phyloP scores from a whole-genome alignment of 345 rosid species.

The Rubroshorea leprosula region DNA sequence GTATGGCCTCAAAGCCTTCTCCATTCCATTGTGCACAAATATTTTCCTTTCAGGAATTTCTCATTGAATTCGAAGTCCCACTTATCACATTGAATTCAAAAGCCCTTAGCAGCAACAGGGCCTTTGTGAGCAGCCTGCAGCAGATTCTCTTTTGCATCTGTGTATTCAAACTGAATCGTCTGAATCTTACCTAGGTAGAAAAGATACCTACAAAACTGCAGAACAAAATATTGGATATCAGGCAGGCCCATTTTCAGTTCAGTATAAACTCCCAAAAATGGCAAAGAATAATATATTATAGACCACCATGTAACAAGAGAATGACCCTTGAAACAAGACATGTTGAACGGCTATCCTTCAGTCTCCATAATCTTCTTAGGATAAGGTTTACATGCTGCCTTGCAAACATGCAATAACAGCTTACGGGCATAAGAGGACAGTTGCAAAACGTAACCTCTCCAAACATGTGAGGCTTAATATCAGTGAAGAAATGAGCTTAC shows the following conservation, averaged over 20 bases:
- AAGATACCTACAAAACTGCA: slow-evolving; percentile 84
- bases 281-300: background rate
- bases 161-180: slow-evolving; percentile 83
- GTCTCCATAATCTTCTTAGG: too few species aligned
- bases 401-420: slow-evolving; percentile 4
- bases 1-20: slow-evolving; percentile 70
- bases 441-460: background rate
- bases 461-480: background rate
- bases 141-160: slow-evolving; percentile 85
- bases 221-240: slow-evolving; percentile 4
- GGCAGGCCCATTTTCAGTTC: background rate
- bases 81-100: slow-evolving; percentile 64
- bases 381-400: too few species aligned
- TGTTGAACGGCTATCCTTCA: too few species aligned
- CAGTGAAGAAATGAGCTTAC: background rate
- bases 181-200: slow-evolving; percentile 83
- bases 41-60: slow-evolving; percentile 82
- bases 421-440: background rate
- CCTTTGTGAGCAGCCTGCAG: slow-evolving; percentile 93
- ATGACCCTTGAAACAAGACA: too few species aligned
- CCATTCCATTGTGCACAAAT: slow-evolving; percentile 90
- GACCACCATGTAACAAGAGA: background rate
- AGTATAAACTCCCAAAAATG: too few species aligned
- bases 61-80: slow-evolving; percentile 55
- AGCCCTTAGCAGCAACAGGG: slow-evolving; percentile 66